phyloP scores from a whole-genome alignment of 495 filamentous ascomycete species.

The Ramalina intermedia region DNA sequence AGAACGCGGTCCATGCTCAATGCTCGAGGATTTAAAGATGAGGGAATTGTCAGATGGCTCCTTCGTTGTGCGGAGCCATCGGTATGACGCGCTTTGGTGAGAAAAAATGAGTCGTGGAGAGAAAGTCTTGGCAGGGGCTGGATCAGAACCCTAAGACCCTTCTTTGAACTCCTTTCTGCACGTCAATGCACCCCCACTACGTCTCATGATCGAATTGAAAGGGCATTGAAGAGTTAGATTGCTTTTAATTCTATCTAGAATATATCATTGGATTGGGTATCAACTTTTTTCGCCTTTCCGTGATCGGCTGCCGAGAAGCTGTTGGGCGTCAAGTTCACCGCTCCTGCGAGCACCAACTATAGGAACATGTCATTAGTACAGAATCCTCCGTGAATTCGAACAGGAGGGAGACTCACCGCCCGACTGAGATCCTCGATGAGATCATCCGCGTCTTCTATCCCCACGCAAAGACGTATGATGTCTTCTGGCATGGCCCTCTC shows the following conservation, averaged over 20 bases:
- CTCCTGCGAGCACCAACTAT: slow-evolving; percentile 85
- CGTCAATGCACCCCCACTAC: too few species aligned
- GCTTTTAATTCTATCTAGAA: slow-evolving; percentile 4
- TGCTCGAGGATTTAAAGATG: not conserved
- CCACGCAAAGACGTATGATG: slow-evolving; percentile 86
- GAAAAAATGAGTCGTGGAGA: too few species aligned
- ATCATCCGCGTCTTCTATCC: slow-evolving; percentile 89
- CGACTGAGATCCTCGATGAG: slow-evolving; percentile 83
- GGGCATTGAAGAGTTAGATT: too few species aligned
- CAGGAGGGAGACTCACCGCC: slow-evolving; percentile 49
- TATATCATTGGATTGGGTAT: slow-evolving; percentile 13
- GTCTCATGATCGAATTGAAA: too few species aligned
- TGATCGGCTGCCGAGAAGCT: slow-evolving; percentile 47
- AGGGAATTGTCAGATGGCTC: too few species aligned
- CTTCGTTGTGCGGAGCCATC: too few species aligned
- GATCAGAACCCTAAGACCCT: too few species aligned
- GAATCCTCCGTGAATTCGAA: not conserved
- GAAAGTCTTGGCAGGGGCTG: too few species aligned
- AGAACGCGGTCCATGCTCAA: not conserved
- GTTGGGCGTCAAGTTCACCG: slow-evolving; percentile 69
- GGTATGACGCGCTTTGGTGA: too few species aligned
- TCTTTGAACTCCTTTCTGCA: too few species aligned
- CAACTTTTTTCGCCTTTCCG: slow-evolving; percentile 6
- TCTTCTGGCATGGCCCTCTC: slow-evolving; percentile 92
- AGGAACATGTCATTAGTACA: slow-evolving; percentile 7